Evolutionary conservation across 805 yeast genomes (phyloP).

Genomic region (Metschnikowia shivogae): DNA sequence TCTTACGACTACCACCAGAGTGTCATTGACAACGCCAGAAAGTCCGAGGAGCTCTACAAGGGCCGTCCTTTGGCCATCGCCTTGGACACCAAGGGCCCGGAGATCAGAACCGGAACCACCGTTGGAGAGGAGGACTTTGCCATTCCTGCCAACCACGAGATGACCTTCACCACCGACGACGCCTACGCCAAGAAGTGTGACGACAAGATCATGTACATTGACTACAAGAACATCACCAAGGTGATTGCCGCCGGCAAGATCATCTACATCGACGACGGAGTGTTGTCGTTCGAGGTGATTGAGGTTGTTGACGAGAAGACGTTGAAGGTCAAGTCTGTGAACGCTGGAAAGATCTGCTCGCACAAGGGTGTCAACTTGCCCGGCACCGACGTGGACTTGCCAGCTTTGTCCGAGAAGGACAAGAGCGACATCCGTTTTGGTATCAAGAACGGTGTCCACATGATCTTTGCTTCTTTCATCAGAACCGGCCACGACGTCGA

Average conservation of each 20-base stretch:
- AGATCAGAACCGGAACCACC: constrained; percentile 98
- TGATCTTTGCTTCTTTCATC: constrained; percentile 98
- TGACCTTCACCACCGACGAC: constrained; percentile 91
- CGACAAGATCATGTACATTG: constrained; percentile 81
- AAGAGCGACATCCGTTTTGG: constrained; percentile 89
- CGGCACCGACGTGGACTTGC: constrained; percentile 97
- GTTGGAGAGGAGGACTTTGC: constrained; percentile 74
- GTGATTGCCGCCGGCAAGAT: constrained; percentile 84
- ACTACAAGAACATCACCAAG: constrained; percentile 94
- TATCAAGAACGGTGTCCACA: constrained; percentile 95
- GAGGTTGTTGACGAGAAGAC: constrained; percentile 77
- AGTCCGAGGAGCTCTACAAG: constrained; percentile 82
- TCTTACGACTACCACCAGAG: constrained; percentile 96
- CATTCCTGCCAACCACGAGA: constrained; percentile 79
- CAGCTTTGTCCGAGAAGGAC: constrained; percentile 97
- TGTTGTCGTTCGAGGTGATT: constrained; percentile 86
- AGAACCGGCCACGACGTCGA: constrained; percentile 88
- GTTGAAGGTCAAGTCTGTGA: constrained; percentile 82
- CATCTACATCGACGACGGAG: constrained; percentile 97
- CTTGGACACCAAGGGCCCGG: constrained; percentile 98
- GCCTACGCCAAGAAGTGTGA: constrained; percentile 67
- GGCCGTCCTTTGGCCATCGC: constrained; percentile 99
- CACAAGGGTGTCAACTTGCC: constrained; percentile 99
- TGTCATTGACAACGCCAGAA: constrained; percentile 93
- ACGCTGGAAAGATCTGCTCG: constrained; percentile 92